phyloP scores from a whole-genome alignment of 2,329 filamentous ascomycete genomes.

The Colletotrichum sp. region DNA sequence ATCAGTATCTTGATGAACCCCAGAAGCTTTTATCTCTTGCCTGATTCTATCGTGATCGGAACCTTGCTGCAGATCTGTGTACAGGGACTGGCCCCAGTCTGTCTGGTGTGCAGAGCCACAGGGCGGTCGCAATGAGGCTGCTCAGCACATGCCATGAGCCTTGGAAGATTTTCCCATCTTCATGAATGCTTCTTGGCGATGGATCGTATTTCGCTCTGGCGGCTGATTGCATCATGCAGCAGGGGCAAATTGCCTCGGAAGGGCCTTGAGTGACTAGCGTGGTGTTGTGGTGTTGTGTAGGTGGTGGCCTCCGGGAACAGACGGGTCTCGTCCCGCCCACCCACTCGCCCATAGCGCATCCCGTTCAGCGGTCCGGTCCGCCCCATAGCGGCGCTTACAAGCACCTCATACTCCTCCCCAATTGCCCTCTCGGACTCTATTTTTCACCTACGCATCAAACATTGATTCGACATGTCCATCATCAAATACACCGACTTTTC shows the following conservation, averaged over 20 bases:
- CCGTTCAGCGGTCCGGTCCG: constrained; percentile 2
- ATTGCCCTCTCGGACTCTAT: background rate
- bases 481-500: background rate
- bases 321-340: background rate
- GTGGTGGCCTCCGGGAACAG: background rate
- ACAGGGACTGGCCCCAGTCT: background rate
- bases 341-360: background rate
- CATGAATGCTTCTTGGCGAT: accelerated
- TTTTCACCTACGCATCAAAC: background rate
- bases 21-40: accelerated
- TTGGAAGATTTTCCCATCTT: background rate
- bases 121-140: background rate
- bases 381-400: background rate
- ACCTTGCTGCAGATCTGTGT: background rate
- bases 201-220: background rate
- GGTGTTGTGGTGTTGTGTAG: background rate
- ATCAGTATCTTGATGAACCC: background rate
- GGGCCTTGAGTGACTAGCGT: background rate
- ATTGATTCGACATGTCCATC: background rate
- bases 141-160: background rate
- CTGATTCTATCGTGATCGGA: background rate
- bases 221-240: background rate
- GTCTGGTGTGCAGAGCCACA: background rate
- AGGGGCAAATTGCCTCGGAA: background rate
- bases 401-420: background rate